A percentile compares a stretch with the other conserved stretches of the same genome.
Conservation (phyloP, 2,329 filamentous ascomycete genomes). For the Colletotrichum orbiculare region DNA sequence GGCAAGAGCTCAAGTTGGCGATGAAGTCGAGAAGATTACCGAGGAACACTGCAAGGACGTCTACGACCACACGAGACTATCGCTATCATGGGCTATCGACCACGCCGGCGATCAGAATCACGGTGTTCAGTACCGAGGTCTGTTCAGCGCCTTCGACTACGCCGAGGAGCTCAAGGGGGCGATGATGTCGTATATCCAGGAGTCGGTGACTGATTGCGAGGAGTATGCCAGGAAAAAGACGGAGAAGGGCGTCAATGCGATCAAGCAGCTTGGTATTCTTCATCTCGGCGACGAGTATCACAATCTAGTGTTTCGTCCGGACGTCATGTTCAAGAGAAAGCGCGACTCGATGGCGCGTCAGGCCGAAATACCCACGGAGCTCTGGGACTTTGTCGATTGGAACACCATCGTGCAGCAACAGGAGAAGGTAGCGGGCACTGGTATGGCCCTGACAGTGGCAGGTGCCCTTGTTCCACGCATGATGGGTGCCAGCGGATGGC, state of each 20-base stretch:
- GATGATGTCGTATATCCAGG: conserved; percentile 89
- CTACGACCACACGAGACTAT: conserved; percentile 83
- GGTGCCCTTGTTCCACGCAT: conserved; percentile 86
- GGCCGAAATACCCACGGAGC: conserved; percentile 86
- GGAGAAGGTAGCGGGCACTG: conserved; percentile 93
- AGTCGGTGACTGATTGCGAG: conserved; percentile 83
- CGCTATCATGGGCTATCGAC: conserved; percentile 79
- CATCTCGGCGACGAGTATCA: conserved; percentile 91
- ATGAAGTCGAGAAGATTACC: conserved; percentile 83
- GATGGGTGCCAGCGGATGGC: conserved; percentile 86
- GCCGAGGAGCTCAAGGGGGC: conserved; percentile 92
- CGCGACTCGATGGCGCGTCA: conserved; percentile 85
- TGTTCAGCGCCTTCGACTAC: conserved; percentile 88
- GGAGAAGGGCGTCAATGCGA: conserved; percentile 82
- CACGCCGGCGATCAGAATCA: conserved; percentile 82
- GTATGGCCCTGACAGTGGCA: conserved; percentile 92
- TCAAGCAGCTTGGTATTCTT: conserved; percentile 87
- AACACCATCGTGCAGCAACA: conserved; percentile 85
- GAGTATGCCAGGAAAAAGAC: conserved; percentile 84
- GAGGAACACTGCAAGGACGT: conserved; percentile 88
- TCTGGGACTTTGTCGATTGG: conserved; percentile 94
- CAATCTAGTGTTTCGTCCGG: conserved; percentile 87
- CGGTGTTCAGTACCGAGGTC: conserved; percentile 86
- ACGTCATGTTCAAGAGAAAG: conserved; percentile 92
- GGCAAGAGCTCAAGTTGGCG: conserved; percentile 81